phyloP scores from a whole-genome alignment of 192 early-diverging fungal genomes.

The Coemansia sp. region DNA sequence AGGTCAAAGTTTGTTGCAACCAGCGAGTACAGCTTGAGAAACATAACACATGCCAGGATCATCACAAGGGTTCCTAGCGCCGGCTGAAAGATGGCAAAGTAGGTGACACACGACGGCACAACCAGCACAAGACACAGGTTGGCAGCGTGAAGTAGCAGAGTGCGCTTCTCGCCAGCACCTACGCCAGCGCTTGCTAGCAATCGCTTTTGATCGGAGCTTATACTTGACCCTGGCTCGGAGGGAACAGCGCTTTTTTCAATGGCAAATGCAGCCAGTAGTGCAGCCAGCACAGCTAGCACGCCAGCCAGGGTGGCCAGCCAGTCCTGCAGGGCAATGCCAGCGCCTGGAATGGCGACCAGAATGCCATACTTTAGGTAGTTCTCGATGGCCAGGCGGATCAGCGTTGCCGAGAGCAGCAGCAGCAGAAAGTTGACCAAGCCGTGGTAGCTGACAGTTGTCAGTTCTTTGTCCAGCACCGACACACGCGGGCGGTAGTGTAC shows the following conservation, averaged over 20 bases:
- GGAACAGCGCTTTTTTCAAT: constrained; percentile 61
- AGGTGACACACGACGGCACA: constrained; percentile 65
- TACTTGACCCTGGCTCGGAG: not conserved
- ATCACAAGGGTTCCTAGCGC: constrained; percentile 64
- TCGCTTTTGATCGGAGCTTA: not conserved
- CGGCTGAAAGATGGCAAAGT: constrained; percentile 68
- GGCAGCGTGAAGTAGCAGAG: constrained; percentile 48
- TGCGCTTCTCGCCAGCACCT: constrained; percentile 19
- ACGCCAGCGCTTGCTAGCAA: constrained; percentile 26
- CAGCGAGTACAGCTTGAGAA: constrained; percentile 81
- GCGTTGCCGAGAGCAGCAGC: constrained; percentile 77
- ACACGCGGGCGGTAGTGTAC: constrained; percentile 66
- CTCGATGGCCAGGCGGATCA: constrained; percentile 81
- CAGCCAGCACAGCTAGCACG: constrained; percentile 47
- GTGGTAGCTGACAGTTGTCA: constrained; percentile 81
- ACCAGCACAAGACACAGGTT: constrained; percentile 61
- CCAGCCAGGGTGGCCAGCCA: constrained; percentile 60
- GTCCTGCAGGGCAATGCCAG: constrained; percentile 58
- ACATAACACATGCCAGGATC: constrained; percentile 64
- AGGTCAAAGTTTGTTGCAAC: constrained; percentile 76
- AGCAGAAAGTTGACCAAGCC: constrained; percentile 77
- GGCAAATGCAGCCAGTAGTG: constrained; percentile 58
- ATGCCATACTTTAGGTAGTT: constrained; percentile 89
- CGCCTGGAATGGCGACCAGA: constrained; percentile 68
- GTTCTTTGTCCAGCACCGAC: constrained; percentile 80